Evolutionary conservation across 169 alveolate genomes (phyloP).

Genomic region (Plasmodium malariae): DNA sequence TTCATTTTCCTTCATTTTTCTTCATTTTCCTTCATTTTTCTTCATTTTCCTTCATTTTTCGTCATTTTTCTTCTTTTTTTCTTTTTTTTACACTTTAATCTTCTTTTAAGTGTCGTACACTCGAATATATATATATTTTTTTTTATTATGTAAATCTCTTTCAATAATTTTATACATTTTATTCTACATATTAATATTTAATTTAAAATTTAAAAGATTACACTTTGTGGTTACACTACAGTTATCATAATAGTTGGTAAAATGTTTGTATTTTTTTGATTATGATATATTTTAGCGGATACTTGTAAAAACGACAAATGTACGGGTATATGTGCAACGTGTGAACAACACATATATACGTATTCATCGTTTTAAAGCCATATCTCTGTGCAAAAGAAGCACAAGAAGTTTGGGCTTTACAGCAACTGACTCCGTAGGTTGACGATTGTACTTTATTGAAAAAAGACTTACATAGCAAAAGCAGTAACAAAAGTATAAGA

Average conservation of each 20-base stretch:
- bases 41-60: not conserved
- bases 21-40: not conserved
- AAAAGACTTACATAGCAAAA: no score
- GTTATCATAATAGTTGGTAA: not conserved
- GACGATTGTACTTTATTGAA: no score
- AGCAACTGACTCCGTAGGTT: no score
- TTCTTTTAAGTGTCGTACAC: not conserved
- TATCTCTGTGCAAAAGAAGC: no score
- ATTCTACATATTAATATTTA: slow-evolving; percentile 2
- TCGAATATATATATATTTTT: slow-evolving; percentile 7
- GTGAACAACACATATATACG: not conserved
- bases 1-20: slow-evolving; percentile 7
- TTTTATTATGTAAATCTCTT: no score
- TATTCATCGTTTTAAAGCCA: no score
- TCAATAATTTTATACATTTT: not conserved
- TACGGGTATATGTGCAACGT: not conserved
- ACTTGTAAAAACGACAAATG: not conserved
- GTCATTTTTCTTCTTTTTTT: not conserved
- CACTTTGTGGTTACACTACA: not conserved
- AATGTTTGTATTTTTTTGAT: slow-evolving; percentile 3
- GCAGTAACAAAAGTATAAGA: no score
- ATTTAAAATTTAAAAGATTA: not conserved
- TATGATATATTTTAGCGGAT: not conserved
- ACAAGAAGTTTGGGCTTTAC: no score
- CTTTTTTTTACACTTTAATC: not conserved